A percentile compares a stretch with the other conserved stretches of the same genome.
Evolutionary conservation across 1,139 yeast genomes (phyloP).

Genomic region (Pneumocystis wakefieldiae): DNA sequence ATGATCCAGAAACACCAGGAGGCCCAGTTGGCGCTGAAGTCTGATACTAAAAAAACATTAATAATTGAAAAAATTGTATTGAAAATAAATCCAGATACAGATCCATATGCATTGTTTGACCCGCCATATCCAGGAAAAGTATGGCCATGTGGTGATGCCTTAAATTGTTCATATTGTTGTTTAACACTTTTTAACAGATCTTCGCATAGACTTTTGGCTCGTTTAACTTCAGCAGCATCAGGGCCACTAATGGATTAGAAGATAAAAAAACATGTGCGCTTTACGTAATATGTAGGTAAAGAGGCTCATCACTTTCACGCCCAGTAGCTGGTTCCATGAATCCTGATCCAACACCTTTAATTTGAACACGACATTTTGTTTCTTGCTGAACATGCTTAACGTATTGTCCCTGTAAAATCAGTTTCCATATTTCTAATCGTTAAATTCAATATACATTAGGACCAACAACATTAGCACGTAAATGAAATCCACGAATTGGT

Average conservation of each 20-base stretch:
- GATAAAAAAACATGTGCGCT: not conserved
- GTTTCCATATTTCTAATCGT: not conserved
- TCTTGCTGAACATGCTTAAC: constrained; percentile 26
- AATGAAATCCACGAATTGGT: constrained; percentile 19
- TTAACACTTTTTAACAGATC: constrained; percentile 24
- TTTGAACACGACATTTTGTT: constrained; percentile 24
- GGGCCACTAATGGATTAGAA: constrained; percentile 16
- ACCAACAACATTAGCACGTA: constrained; percentile 26
- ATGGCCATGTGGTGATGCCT: constrained; percentile 5
- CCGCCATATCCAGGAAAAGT: constrained; percentile 3
- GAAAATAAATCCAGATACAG: not conserved
- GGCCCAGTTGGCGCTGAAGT: constrained; percentile 6
- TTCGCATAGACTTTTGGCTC: constrained; percentile 23
- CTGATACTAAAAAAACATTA: not conserved
- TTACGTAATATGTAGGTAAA: constrained; percentile 22
- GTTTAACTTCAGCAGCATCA: constrained; percentile 18
- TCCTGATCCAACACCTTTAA: constrained; percentile 28
- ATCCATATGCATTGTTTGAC: not conserved
- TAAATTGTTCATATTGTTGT: constrained; percentile 19
- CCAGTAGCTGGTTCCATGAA: constrained; percentile 24
- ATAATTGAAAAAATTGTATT: not conserved
- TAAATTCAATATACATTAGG: constrained; percentile 12
- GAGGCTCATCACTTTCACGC: constrained; percentile 23
- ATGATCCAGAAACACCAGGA: constrained; percentile 8
- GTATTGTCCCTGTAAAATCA: constrained; percentile 21